Evolutionary conservation across 2,329 filamentous ascomycete genomes (phyloP), one percentile per base, ranked within the genome.

Genomic region (Fusarium kyushuense): DNA sequence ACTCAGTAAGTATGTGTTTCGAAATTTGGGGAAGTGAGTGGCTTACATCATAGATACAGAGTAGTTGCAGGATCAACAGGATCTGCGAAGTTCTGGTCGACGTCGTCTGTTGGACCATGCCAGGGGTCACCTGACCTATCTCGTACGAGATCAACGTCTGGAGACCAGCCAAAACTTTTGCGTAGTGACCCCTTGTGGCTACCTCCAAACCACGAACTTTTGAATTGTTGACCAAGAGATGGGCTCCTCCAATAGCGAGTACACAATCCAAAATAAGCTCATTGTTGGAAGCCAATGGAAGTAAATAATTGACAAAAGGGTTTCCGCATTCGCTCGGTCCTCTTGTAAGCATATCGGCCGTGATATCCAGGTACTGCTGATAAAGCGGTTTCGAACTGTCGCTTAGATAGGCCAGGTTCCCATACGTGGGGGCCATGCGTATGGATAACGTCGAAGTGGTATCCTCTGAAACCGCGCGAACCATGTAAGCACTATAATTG

Each of bases 1-100:
- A 0, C 6, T 33, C 1, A 32, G 33, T 17, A 3, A 54, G 21
- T 14, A 19, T 11, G 1, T 5, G 4, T 6, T 2, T 6, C 3
- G 4, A 4, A 11, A 4, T 2, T 17, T 23, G 2, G 14, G 16
- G n/a, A 8, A 1, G 7, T 2, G 1, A 12, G 7, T 6, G 4
- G 2, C 57, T 38, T 62, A 62, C 59, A 29, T 62, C 59, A 6
- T 55, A 62, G 12, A 62, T 25, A 13, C 59, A 62, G 16, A 62
- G 57, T 0, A 62, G 25, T 8, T 61, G 14, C 2, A 62, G 1
- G 3, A 62, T 42, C 4, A 62, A 35, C 2, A 62, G 21, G 5
- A 62, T 30, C 5, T 53, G 57, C 1, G n/a, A 32, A 6, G 59
- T 32, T 1, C 32, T 55, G 1, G 41, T 38, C 5, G 48, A 29